Evolutionary conservation across 164 flowering plant species (phyloP).

Genomic region (Chimonanthus praecox): DNA sequence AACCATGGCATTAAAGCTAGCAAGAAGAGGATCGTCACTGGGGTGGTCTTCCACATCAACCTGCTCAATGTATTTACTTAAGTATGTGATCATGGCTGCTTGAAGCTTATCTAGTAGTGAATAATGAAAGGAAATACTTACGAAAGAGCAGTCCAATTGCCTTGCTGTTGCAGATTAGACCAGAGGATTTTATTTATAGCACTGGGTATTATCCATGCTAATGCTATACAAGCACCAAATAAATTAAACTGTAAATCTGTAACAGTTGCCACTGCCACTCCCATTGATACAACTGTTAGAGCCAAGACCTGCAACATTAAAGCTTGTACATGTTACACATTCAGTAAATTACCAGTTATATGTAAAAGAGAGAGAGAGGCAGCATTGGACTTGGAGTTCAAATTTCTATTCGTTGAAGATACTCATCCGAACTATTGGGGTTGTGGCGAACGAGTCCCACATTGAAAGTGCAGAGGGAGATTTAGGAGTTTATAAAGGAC

Average conservation of each 20-base stretch:
- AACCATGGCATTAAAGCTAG: constrained; percentile 76
- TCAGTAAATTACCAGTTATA: not conserved
- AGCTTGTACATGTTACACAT: not conserved
- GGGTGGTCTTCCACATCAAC: constrained; percentile 97
- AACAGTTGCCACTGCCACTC: constrained; percentile 87
- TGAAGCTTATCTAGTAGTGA: not conserved
- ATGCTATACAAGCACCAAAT: constrained; percentile 66
- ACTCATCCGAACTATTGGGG: too few species aligned
- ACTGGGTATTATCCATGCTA: constrained; percentile 81
- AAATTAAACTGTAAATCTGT: constrained; percentile 73
- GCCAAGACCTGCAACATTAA: constrained; percentile 53
- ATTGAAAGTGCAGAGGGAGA: too few species aligned
- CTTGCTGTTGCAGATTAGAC: constrained; percentile 75
- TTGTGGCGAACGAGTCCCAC: too few species aligned
- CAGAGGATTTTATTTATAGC: constrained; percentile 76
- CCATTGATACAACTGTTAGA: constrained; percentile 50
- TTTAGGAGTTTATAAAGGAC: too few species aligned
- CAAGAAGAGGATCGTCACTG: constrained; percentile 65
- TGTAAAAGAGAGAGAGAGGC: too few species aligned
- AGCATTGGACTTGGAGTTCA: too few species aligned
- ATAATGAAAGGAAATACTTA: constrained; percentile 20
- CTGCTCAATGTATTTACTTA: constrained; percentile 27
- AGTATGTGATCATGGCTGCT: not conserved
- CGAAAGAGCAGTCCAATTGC: constrained; percentile 86
- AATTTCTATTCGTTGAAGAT: too few species aligned